These are phyloP conservation scores for Cunninghamia lanceolata DNA, from an alignment of 75 land plant species.

Conservation along the genomic window DNA sequence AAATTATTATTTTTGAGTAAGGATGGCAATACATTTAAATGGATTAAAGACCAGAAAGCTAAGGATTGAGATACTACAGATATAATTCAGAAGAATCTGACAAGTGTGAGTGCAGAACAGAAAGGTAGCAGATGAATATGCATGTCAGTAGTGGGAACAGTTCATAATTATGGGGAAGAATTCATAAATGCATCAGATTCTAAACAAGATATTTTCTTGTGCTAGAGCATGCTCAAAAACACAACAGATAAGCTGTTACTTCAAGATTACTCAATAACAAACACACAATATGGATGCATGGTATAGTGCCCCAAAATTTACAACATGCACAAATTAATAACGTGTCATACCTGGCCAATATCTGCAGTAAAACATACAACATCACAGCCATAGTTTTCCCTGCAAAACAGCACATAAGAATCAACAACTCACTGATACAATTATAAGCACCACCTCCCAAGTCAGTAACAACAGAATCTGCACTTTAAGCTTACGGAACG, in stretches of 20 bases:
- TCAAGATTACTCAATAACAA: neutral
- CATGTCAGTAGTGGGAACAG: neutral
- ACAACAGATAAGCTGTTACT: neutral
- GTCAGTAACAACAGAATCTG: neutral
- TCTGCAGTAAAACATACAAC: conserved; percentile 99
- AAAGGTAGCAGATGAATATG: neutral
- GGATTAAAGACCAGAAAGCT: neutral
- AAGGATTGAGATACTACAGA: neutral
- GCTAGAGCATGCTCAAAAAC: neutral
- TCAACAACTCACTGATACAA: neutral
- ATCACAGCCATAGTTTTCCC: conserved; percentile 99
- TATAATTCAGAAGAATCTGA: neutral
- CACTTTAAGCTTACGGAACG: neutral
- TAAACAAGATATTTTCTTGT: neutral
- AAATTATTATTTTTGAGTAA: neutral
- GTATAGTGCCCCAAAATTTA: neutral
- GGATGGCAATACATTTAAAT: neutral
- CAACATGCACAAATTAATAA: neutral
- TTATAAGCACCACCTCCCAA: neutral
- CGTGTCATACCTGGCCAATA: conserved; percentile 87
- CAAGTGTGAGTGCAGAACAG: neutral
- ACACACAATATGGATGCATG: neutral
- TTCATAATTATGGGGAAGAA: neutral
- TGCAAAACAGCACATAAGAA: conserved; percentile 26
- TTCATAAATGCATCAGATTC: neutral